Percentiles rank a stretch among this genome's conserved stretches.
These are phyloP conservation scores for Paragyromitra xinjiangensis DNA, from an alignment of 495 filamentous ascomycete genomes.

Conservation along the genomic window DNA sequence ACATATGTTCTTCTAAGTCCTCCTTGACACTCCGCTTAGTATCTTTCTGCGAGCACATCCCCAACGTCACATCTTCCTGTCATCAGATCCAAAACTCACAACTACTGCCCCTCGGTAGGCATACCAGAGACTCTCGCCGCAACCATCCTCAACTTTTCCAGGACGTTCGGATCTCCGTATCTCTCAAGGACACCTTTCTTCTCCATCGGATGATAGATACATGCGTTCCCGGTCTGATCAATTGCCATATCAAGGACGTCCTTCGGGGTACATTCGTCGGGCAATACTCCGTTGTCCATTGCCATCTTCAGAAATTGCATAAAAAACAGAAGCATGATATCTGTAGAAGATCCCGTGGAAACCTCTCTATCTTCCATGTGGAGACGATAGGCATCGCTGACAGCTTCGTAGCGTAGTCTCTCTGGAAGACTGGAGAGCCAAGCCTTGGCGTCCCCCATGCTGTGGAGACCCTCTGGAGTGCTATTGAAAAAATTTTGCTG, in stretches of 20 bases:
- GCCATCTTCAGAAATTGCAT: background rate
- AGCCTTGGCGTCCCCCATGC: background rate
- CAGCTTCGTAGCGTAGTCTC: background rate
- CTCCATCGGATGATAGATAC: background rate
- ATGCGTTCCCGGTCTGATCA: background rate
- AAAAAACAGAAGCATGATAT: background rate
- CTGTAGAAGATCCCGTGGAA: background rate
- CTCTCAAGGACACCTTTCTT: background rate
- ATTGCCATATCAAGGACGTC: background rate
- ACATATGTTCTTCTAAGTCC: background rate
- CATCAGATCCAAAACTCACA: background rate
- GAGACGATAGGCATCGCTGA: constrained; percentile 15
- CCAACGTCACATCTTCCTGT: background rate
- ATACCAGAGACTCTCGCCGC: background rate
- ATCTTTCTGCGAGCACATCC: background rate
- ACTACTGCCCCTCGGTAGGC: background rate
- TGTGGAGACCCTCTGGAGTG: background rate
- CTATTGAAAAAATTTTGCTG: background rate
- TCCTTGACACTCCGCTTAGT: background rate
- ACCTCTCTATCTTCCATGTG: background rate
- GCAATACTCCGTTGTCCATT: background rate
- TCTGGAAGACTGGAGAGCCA: constrained; percentile 13
- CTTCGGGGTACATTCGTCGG: background rate
- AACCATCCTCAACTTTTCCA: constrained; percentile 9
- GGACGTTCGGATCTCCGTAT: background rate